Evolutionary conservation across 495 filamentous ascomycete genomes (phyloP), one percentile per base, ranked within the genome.

Genomic region (Penicillium turbatum): DNA sequence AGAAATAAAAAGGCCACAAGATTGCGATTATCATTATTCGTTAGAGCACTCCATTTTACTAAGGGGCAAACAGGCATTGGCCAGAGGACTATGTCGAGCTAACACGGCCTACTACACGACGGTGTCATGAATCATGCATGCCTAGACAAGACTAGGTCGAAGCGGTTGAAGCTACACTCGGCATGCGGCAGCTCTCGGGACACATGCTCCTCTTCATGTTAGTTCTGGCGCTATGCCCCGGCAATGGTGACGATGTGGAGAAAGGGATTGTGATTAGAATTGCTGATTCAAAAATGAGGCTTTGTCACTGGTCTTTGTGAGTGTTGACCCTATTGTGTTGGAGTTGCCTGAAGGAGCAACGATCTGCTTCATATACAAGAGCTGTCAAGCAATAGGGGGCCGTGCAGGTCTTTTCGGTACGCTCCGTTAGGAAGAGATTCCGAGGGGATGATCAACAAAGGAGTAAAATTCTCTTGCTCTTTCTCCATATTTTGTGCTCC

Each of bases 1-100:
- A 45, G 39, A 35, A 21, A 53, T 29, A 34, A 34, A 4, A 24
- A 41, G 17, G 24, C 34, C n/a, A 15, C 27, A 12, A 19, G 21
- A 24, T 24, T 24, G 21, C 21, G 21, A 24, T 24, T 24, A 24
- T 2, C 21, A 24, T 24, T 24, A 24, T 24, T 24, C 21, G 21
- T 4, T 24, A 2, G 4, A 24, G 21, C 4, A 46, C 17, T n/a
- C 15, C 8, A 12, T 32, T 52, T 41, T 43, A 49, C 48, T 58
- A 57, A 57, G 48, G 30, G 37, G n/a, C 34, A 44, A 30, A 24
- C 29, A 12, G 36, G 15, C 47, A 61, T 61, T 61, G 59, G 59
- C 24, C 19, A 26, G 48, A 31, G 16, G 36, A 37, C 38, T 43
- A 34, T 38, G 29, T 17, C 13, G 8, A 21, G 49, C 30, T 51